Conservation (phyloP, 768 basidiomycete genomes). For the Leccinum truebloodii region DNA sequence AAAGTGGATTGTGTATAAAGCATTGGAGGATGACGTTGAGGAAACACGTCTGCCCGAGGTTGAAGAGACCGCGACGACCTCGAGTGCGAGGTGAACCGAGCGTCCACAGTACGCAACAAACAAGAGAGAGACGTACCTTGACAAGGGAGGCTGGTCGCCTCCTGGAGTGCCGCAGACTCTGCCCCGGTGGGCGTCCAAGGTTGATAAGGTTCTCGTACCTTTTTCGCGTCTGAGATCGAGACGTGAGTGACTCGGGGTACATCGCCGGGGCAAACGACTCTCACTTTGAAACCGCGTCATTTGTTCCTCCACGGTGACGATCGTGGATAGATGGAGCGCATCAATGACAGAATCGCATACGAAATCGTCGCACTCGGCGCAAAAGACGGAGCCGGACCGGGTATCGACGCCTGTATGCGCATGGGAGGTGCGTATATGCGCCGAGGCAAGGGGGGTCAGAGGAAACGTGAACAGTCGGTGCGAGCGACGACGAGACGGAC, state of each 20-base stretch:
- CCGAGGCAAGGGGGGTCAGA: not conserved
- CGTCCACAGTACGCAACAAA: not conserved
- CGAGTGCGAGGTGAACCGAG: slow-evolving; percentile 6
- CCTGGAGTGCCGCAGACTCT: slow-evolving; percentile 48
- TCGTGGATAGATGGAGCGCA: slow-evolving; percentile 42
- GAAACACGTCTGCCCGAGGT: slow-evolving; percentile 93
- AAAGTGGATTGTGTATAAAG: slow-evolving; percentile 85
- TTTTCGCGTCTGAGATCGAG: slow-evolving; percentile 36
- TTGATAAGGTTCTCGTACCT: slow-evolving; percentile 47
- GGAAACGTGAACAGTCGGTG: not conserved
- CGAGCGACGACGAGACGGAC: slow-evolving; percentile 29
- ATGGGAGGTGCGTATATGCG: not conserved
- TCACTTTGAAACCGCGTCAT: slow-evolving; percentile 54
- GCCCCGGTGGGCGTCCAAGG: slow-evolving; percentile 48
- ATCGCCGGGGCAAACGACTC: not conserved
- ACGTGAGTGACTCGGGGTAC: not conserved
- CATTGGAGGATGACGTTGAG: slow-evolving; percentile 90
- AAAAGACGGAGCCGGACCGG: slow-evolving; percentile 74
- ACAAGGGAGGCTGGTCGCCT: slow-evolving; percentile 59
- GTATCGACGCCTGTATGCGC: slow-evolving; percentile 63
- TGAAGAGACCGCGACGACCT: slow-evolving; percentile 85
- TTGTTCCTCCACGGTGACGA: slow-evolving; percentile 60
- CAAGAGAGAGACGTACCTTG: slow-evolving; percentile 51
- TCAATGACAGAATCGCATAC: slow-evolving; percentile 61
- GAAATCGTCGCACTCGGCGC: slow-evolving; percentile 72